Evolutionary conservation across 2,329 filamentous ascomycete species (phyloP).

Genomic region (Diaporthe vaccinii): DNA sequence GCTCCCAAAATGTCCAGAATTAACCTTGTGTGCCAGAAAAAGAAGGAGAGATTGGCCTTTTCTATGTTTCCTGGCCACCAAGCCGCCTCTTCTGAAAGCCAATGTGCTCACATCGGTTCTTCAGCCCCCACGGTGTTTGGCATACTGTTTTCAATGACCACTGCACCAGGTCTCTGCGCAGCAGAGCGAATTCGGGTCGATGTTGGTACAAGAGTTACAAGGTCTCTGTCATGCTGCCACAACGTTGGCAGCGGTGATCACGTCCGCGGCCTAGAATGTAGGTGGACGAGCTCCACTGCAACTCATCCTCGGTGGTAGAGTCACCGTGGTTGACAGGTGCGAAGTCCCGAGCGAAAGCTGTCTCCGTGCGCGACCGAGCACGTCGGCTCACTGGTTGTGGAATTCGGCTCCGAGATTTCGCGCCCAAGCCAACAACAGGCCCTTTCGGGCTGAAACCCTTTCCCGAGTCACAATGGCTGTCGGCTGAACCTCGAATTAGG

Average conservation of each 20-base stretch:
- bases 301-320: slow-evolving; percentile 48
- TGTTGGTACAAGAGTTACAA: neutral
- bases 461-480: slow-evolving; percentile 16
- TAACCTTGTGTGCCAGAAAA: neutral
- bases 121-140: neutral
- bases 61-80: neutral
- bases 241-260: slow-evolving; percentile 19
- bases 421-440: neutral
- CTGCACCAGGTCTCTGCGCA: neutral
- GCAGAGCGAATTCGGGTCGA: neutral
- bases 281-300: slow-evolving; percentile 47
- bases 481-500: slow-evolving; percentile 39
- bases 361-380: slow-evolving; percentile 36
- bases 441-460: slow-evolving; percentile 29
- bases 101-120: neutral
- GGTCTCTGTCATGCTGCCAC: slow-evolving; percentile 24
- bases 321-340: slow-evolving; percentile 34
- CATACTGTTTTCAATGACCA: neutral
- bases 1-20: slow-evolving; percentile 4
- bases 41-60: neutral
- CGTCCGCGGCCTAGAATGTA: slow-evolving; percentile 35
- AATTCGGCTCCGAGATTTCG: slow-evolving; percentile 42
- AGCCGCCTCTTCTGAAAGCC: neutral
- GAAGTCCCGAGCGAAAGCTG: slow-evolving; percentile 36
- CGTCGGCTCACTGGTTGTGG: slow-evolving; percentile 43